Base-by-base conservation (phyloP, 192 early-diverging fungal species). In the Entomortierella lignicola region DNA sequence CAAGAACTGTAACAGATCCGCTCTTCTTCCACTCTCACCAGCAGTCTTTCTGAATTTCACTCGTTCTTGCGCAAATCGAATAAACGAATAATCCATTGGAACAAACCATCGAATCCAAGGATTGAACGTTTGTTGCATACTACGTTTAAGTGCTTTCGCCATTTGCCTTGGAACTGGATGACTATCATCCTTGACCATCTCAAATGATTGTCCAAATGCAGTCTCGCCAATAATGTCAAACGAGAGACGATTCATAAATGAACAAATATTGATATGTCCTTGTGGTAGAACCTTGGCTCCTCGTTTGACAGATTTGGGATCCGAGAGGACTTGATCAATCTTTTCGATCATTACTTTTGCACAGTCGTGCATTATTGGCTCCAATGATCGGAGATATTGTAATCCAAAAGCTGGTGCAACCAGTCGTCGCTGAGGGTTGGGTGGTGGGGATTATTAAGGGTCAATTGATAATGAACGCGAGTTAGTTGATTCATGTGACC, bases 381-480 rank as follows among this genome's bases (percentile, higher is more conserved):
- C 88, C 12, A 89, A 41, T 0, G 82, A 80, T 8, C 81, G 59
- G 2, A 89, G 65, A 50, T 89, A 82, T 29, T 83, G 83, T n/a
- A 88, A 53, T 18, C 85, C 83, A 60, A 89, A 89, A 15, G 88
- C 86, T 1, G 88, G 88, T 17, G 88, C 74, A 13, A 89, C 66
- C 21, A 83, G 52, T 23, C 84, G 80, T 58, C 88, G 63, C 86
- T 87, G 21, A 50, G 21, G 34, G 34, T 7, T 7, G 34, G n/a
- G n/a, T n/a, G n/a, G n/a, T n/a, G n/a, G n/a, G n/a, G n/a, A n/a
- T n/a, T n/a, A n/a, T n/a, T n/a, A n/a, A n/a, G n/a, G n/a, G n/a
- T n/a, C n/a, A n/a, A n/a, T n/a, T n/a, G n/a, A n/a, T n/a, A n/a
- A n/a, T n/a, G n/a, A n/a, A n/a, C n/a, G n/a, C n/a, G n/a, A n/a